Percentiles rank a stretch among this genome's conserved stretches.
Conservation (phyloP, 2,329 filamentous ascomycete species). For the Hysterium pulicare region DNA sequence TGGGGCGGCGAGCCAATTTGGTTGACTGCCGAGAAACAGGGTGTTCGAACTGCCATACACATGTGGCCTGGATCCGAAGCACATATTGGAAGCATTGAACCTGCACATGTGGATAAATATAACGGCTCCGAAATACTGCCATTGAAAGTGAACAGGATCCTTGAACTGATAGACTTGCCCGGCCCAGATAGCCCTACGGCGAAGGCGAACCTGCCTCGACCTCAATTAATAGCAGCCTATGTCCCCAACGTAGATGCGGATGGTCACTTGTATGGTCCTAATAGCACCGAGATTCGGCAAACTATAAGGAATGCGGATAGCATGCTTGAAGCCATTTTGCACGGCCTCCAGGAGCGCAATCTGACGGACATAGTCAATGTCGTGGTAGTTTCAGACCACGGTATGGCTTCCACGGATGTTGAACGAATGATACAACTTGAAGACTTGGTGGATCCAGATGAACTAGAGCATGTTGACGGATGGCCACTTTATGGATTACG, state of each 20-base stretch:
- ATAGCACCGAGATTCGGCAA: conserved; percentile 81
- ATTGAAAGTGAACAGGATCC: conserved; percentile 73
- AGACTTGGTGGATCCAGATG: conserved; percentile 72
- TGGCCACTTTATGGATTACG: conserved; percentile 92
- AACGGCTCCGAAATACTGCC: conserved; percentile 72
- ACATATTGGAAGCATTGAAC: conserved; percentile 70
- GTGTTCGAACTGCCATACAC: conserved; percentile 77
- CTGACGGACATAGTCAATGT: conserved; percentile 88
- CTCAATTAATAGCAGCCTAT: conserved; percentile 90
- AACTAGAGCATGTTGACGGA: conserved; percentile 83
- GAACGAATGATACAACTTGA: conserved; percentile 83
- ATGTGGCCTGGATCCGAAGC: conserved; percentile 99
- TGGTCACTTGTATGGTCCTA: conserved; percentile 86
- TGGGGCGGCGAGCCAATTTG: conserved; percentile 94
- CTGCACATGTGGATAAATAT: conserved; percentile 79
- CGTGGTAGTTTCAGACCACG: conserved; percentile 94
- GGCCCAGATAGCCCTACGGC: conserved; percentile 60
- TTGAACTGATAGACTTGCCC: conserved; percentile 81
- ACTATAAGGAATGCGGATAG: conserved; percentile 77
- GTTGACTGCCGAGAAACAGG: conserved; percentile 84
- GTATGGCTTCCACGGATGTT: conserved; percentile 90
- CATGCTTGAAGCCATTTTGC: conserved; percentile 76
- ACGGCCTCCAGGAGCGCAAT: conserved; percentile 75
- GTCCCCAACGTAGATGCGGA: conserved; percentile 87
- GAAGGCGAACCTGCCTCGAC: conserved; percentile 56